phyloP scores from a whole-genome alignment of 108 stramenopile species.

The Epipyxis sp. region DNA sequence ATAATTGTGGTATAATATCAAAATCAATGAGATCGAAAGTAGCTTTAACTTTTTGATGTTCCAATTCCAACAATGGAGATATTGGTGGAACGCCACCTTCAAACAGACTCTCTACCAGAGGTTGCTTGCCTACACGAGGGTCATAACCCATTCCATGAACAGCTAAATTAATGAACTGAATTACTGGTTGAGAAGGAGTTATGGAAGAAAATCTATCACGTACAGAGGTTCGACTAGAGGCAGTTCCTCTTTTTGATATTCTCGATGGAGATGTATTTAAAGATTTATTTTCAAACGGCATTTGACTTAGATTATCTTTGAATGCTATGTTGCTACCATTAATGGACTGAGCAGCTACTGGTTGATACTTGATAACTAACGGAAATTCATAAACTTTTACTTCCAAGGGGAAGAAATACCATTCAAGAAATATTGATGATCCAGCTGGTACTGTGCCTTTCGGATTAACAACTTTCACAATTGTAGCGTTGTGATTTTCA shows the following conservation, averaged over 20 bases:
- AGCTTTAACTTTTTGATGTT: neutral
- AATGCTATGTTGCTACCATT: neutral
- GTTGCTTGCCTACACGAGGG: neutral
- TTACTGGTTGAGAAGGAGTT: neutral
- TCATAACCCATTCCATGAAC: neutral
- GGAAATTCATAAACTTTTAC: neutral
- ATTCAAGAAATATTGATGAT: neutral
- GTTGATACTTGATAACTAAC: neutral
- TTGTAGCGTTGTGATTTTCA: no score
- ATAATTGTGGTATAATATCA: neutral
- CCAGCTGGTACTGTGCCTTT: neutral
- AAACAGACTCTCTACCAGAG: neutral
- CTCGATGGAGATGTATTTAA: neutral
- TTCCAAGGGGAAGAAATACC: slow-evolving; percentile 36
- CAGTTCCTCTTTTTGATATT: neutral
- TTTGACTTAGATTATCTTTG: neutral
- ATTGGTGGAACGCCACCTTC: neutral
- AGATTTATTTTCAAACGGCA: no score
- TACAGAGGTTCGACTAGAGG: neutral
- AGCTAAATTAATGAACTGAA: neutral
- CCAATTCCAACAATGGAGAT: neutral
- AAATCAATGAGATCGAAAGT: slow-evolving; percentile 8
- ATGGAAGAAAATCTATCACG: neutral
- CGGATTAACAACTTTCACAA: slow-evolving; percentile 37
- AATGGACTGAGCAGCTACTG: neutral